Base-by-base conservation (phyloP, 352 stramenopile genomes). In the Phytophthora ramorum region DNA sequence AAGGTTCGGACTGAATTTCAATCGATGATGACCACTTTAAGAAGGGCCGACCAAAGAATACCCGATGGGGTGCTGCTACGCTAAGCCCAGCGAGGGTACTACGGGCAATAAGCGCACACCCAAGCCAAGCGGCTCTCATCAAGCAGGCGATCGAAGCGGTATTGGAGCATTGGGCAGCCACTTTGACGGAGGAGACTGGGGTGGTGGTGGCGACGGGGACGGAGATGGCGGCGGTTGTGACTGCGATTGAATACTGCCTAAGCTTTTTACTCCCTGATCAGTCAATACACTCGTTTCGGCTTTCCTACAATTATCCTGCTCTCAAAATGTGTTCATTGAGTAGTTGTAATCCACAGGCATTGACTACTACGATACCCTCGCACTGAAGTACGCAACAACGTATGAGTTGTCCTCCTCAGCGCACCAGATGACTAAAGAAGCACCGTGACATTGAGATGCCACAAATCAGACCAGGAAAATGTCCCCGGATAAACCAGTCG, bases 391-490 rank as follows among this genome's bases (percentile, higher is more conserved):
- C 32, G 13, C 32, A 16, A 38, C 32, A 38, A 8, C 32, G 13
- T 6, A 40, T 3, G 14, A 9, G 13, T 20, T 44, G 37, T 14
- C 14, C 34, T 40, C 3, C 34, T 20, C 13, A 20, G 12, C 35
- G 35, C 19, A 7, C 4, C 6, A 41, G 35, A 17, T 37, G 19
- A n/a, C 24, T 50, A 54, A 44, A 51, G 45, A 34, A 43, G 40
- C 28, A 49, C 13, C 1, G 24, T 50, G 12, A 59, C 52, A 32
- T 59, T 59, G 7, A 59, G 20, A 14, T 37, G 52, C 52, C 52
- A 59, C 52, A 59, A 16, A 13, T 59, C 52, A 4, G 24, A 40
- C 52, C 52, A 59, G 8, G n/a, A 32, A 9, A 59, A 59, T 0
- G 52, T 59, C 2, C 20, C 38, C 9, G 52, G 52, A 43, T 50